Evolutionary conservation across 2,329 filamentous ascomycete species (phyloP).

Genomic region (Pleoardoris graminearum): DNA sequence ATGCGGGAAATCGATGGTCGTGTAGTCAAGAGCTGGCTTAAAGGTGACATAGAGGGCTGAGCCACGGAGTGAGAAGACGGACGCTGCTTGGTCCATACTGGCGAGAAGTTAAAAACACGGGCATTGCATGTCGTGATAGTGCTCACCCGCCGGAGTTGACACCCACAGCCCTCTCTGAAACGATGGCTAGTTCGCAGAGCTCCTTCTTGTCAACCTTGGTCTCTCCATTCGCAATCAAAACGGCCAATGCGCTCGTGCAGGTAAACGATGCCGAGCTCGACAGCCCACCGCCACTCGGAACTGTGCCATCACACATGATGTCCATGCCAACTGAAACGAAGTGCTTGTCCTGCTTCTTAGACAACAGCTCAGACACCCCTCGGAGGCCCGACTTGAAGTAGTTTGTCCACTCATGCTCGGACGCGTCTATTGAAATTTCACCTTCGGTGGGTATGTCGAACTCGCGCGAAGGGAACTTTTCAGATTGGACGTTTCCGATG

Average conservation of each 20-base stretch:
- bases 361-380: conserved; percentile 78
- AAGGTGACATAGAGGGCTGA: conserved; percentile 91
- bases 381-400: conserved; percentile 94
- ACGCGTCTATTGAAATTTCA: conserved; percentile 72
- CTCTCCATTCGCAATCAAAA: conserved; percentile 83
- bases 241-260: conserved; percentile 83
- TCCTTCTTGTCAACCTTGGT: conserved; percentile 83
- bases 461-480: conserved; percentile 74
- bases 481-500: conserved; percentile 75
- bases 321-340: conserved; percentile 79
- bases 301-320: conserved; percentile 85
- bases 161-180: conserved; percentile 90
- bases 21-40: conserved; percentile 73
- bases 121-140: not conserved
- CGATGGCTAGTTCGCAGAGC: conserved; percentile 88
- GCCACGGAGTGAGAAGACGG: conserved; percentile 85
- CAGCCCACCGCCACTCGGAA: conserved; percentile 88
- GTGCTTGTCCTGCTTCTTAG: conserved; percentile 63
- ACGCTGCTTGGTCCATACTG: conserved; percentile 96
- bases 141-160: conserved; percentile 91
- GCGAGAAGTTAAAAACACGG: conserved; percentile 25
- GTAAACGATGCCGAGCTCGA: conserved; percentile 95
- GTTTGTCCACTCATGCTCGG: conserved; percentile 91
- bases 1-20: conserved; percentile 78
- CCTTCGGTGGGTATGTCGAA: conserved; percentile 69